Conservation (phyloP, 2,329 filamentous ascomycete species). For the Plenodomus tracheiphilus region DNA sequence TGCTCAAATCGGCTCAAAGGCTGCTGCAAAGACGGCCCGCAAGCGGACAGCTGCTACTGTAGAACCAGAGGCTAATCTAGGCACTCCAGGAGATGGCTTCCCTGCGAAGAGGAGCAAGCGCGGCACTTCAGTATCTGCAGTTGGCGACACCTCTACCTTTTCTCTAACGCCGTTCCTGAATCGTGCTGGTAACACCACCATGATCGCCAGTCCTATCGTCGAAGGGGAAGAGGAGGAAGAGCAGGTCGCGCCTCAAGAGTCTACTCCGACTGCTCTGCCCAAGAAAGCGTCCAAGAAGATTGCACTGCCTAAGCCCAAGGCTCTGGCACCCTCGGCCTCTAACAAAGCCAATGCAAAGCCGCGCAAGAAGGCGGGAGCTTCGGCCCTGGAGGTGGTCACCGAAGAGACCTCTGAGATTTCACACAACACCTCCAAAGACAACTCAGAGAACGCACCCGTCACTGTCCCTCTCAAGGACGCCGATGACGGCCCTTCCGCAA, state of each 20-base stretch:
- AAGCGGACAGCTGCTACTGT: slow-evolving; percentile 50
- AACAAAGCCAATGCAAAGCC: slow-evolving; percentile 52
- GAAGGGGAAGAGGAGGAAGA: slow-evolving; percentile 37
- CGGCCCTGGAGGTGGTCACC: slow-evolving; percentile 49
- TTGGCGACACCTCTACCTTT: slow-evolving; percentile 88
- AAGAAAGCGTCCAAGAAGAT: slow-evolving; percentile 34
- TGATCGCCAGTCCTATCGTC: slow-evolving; percentile 49
- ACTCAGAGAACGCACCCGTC: slow-evolving; percentile 44
- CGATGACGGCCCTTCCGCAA: slow-evolving; percentile 33
- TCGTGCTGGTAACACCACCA: slow-evolving; percentile 62
- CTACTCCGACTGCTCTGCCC: slow-evolving; percentile 34
- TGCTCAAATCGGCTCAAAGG: slow-evolving; percentile 40
- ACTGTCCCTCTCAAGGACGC: slow-evolving; percentile 41
- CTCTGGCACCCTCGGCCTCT: slow-evolving; percentile 49
- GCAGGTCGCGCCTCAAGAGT: slow-evolving; percentile 27
- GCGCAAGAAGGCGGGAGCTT: slow-evolving; percentile 43
- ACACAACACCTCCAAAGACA: slow-evolving; percentile 38
- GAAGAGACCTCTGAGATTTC: slow-evolving; percentile 46
- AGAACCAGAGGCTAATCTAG: slow-evolving; percentile 53
- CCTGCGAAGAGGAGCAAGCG: slow-evolving; percentile 52
- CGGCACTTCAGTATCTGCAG: slow-evolving; percentile 57
- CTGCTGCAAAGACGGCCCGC: slow-evolving; percentile 42
- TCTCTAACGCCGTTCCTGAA: slow-evolving; percentile 94
- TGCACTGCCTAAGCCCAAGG: slow-evolving; percentile 43
- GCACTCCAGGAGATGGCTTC: slow-evolving; percentile 54